phyloP scores from a whole-genome alignment of 2,329 filamentous ascomycete species.

The Penicillium sp. region DNA sequence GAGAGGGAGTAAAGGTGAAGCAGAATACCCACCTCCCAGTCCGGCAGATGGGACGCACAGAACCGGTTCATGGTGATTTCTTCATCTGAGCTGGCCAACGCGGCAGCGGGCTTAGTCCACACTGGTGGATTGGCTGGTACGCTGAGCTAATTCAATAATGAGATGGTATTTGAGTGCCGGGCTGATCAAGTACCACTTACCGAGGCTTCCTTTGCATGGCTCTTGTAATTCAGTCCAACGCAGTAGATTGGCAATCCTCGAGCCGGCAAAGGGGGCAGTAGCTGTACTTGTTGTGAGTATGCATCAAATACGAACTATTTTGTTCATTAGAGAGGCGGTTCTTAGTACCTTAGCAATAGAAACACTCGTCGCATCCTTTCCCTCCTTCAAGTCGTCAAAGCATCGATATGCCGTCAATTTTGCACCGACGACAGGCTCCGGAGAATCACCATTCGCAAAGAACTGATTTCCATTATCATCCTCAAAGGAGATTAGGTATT shows the following conservation, averaged over 20 bases:
- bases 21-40: constrained; percentile 8
- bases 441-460: too few species aligned
- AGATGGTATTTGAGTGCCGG: constrained; percentile 23
- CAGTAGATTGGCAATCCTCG: constrained; percentile 14
- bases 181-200: too few species aligned
- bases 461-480: too few species aligned
- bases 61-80: constrained; percentile 8
- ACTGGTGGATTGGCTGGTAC: constrained; percentile 9
- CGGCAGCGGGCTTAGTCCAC: constrained; percentile 11
- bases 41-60: constrained; percentile 11
- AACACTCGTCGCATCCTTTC: too few species aligned
- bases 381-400: too few species aligned
- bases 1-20: too few species aligned
- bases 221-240: constrained; percentile 15
- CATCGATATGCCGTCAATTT: too few species aligned
- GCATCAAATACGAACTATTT: too few species aligned
- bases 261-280: constrained; percentile 8
- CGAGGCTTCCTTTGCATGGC: constrained; percentile 14
- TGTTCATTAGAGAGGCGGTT: too few species aligned
- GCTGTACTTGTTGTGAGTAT: constrained; percentile 1
- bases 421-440: too few species aligned
- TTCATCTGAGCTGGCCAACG: constrained; percentile 1
- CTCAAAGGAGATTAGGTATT: too few species aligned
- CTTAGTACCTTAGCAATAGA: too few species aligned
- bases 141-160: constrained; percentile 7